Percentiles rank a stretch among this genome's conserved stretches.
These are phyloP conservation scores for Polygonum aviculare DNA, from an alignment of 148 eudicot genomes.

Conservation along the genomic window DNA sequence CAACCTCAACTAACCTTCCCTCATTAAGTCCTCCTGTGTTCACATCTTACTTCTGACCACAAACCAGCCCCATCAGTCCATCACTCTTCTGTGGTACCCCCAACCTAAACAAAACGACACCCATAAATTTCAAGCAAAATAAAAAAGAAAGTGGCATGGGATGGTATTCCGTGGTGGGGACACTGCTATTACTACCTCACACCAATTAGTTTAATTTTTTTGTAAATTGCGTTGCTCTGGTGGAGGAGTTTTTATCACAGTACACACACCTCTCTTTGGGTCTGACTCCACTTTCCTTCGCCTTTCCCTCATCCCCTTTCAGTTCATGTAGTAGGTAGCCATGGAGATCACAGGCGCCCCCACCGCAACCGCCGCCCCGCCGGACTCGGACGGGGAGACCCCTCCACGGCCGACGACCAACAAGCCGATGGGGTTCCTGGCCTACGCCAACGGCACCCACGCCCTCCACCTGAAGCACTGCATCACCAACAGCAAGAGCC, in stretches of 20 bases:
- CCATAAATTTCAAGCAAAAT: neutral
- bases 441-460: constrained; percentile 24
- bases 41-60: neutral
- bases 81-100: no score
- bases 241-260: neutral
- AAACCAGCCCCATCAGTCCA: neutral
- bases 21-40: neutral
- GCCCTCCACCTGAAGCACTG: constrained; percentile 15
- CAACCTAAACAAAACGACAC: neutral
- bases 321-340: neutral
- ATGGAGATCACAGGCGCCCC: neutral
- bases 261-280: no score
- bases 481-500: constrained; percentile 7
- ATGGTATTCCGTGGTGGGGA: neutral
- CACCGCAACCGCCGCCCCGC: neutral
- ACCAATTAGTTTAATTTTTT: no score
- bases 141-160: neutral
- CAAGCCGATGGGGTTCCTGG: constrained; percentile 14
- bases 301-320: neutral
- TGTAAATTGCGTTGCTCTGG: no score
- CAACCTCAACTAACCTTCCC: neutral
- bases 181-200: no score
- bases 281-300: neutral
- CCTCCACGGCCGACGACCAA: neutral
- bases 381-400: neutral